A percentile compares a stretch with the other conserved stretches of the same genome.
Conservation (phyloP, 169 alveolate species). For the Plasmodium vinckei region DNA sequence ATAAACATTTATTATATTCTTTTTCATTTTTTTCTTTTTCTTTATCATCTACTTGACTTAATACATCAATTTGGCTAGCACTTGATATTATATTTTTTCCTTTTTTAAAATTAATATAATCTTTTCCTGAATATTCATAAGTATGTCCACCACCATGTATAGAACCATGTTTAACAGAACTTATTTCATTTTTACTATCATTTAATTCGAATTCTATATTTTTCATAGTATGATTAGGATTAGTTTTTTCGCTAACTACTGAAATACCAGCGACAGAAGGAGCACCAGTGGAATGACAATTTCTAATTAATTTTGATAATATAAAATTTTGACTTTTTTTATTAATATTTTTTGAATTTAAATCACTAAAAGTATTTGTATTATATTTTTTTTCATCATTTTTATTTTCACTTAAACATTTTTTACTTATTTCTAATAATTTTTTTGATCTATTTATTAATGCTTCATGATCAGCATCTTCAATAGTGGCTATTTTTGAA, state of each 20-base stretch:
- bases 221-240: not conserved
- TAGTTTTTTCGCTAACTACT: not conserved
- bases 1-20: slow-evolving; percentile 14
- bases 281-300: not conserved
- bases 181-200: too few species aligned
- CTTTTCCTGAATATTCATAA: not conserved
- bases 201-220: not conserved
- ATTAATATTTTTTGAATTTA: not conserved
- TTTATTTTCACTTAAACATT: slow-evolving; percentile 35
- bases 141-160: not conserved
- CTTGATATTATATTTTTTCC: not conserved
- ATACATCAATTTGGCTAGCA: not conserved
- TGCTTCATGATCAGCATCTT: slow-evolving; percentile 10
- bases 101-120: not conserved
- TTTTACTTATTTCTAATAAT: slow-evolving; percentile 43
- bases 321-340: not conserved
- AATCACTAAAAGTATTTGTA: not conserved
- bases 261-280: not conserved
- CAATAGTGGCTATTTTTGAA: slow-evolving; percentile 4
- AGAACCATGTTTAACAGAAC: not conserved
- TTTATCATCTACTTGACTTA: not conserved
- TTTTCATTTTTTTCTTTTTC: not conserved
- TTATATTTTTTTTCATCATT: slow-evolving; percentile 4
- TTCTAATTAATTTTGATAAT: not conserved
- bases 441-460: slow-evolving; percentile 50